Evolutionary conservation across 306 rosid species (phyloP).

Genomic region (Vigna angularis): DNA sequence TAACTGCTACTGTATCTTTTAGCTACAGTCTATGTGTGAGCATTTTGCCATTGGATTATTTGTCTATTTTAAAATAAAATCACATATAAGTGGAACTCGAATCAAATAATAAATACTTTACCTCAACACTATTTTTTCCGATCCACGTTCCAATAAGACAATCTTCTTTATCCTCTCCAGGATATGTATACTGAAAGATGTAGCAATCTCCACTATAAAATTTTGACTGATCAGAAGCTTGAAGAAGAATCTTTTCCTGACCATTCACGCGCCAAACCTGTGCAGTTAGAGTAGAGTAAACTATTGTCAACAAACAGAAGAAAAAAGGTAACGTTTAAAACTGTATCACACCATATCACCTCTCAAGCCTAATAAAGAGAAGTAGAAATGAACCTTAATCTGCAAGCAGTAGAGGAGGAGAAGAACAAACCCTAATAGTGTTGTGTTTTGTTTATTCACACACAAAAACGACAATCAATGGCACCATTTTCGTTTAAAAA

Average conservation of each 20-base stretch:
- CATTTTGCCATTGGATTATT: slow-evolving; percentile 29
- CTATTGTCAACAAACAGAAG: slow-evolving; percentile 45
- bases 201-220: slow-evolving; percentile 88
- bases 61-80: slow-evolving; percentile 37
- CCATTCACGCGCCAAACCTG: slow-evolving; percentile 93
- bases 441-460: too few species aligned
- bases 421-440: too few species aligned
- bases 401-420: too few species aligned
- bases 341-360: slow-evolving; percentile 24
- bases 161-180: slow-evolving; percentile 91
- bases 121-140: slow-evolving; percentile 87
- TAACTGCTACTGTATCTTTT: slow-evolving; percentile 26
- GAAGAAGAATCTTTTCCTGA: slow-evolving; percentile 73
- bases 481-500: too few species aligned
- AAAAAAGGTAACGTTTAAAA: slow-evolving; percentile 35
- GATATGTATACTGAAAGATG: slow-evolving; percentile 81
- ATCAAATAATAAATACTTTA: slow-evolving; percentile 41
- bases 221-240: slow-evolving; percentile 82
- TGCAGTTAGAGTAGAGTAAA: slow-evolving; percentile 38
- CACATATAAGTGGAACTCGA: slow-evolving; percentile 10
- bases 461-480: too few species aligned
- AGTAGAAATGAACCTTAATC: neutral
- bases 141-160: slow-evolving; percentile 86
- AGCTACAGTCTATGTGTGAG: slow-evolving; percentile 5
- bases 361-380: slow-evolving; percentile 12